Evolutionary conservation across 202 grass and related monocot genomes (phyloP).

Genomic region (Musa balbisiana): DNA sequence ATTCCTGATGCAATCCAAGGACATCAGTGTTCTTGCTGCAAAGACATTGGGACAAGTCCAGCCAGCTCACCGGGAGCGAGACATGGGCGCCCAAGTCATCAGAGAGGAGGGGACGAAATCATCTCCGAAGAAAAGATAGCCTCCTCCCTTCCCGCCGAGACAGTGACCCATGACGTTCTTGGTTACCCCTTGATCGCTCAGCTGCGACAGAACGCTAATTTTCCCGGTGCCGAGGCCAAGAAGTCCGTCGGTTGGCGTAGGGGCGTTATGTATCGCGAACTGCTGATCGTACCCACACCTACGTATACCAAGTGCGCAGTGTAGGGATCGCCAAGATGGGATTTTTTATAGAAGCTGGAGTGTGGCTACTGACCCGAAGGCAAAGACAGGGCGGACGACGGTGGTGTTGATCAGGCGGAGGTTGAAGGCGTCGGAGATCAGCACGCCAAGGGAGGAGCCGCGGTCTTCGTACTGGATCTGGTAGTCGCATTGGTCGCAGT

Average conservation of each 20-base stretch:
- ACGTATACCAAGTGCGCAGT: background rate
- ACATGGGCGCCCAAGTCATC: constrained; percentile 59
- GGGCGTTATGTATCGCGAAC: constrained; percentile 31
- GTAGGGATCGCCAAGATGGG: background rate
- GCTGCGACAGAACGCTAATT: constrained; percentile 56
- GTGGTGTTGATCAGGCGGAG: constrained; percentile 54
- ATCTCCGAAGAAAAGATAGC: constrained; percentile 84
- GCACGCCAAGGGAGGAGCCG: constrained; percentile 54
- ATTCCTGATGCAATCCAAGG: constrained; percentile 40
- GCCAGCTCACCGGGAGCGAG: constrained; percentile 34
- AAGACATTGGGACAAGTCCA: background rate
- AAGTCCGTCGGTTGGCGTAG: constrained; percentile 50
- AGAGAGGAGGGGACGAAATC: constrained; percentile 48
- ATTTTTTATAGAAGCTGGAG: background rate
- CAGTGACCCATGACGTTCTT: constrained; percentile 88
- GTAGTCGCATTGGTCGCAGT: constrained; percentile 74
- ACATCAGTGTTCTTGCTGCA: background rate
- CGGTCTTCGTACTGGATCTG: constrained; percentile 58
- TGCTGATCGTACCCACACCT: constrained; percentile 92
- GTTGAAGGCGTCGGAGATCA: constrained; percentile 43
- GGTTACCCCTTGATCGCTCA: constrained; percentile 65
- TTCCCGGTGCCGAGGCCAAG: constrained; percentile 74
- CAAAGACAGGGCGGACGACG: constrained; percentile 32
- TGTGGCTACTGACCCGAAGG: constrained; percentile 54
- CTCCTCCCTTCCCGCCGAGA: constrained; percentile 59